Evolutionary conservation across 2,329 filamentous ascomycete species (phyloP).

Genomic region (Kalmusia sp.): DNA sequence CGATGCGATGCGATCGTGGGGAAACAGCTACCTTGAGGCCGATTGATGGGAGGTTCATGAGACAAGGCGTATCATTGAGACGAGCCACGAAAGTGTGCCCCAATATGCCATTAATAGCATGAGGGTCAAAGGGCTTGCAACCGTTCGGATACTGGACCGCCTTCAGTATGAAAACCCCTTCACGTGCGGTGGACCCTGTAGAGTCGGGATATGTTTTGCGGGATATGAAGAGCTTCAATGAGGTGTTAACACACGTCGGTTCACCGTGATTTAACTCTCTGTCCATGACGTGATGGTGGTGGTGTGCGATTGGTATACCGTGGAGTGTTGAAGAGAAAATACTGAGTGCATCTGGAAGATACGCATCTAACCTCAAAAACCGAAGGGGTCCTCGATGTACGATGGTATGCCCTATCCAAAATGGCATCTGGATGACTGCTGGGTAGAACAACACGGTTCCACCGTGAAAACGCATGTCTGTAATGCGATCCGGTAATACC

Average conservation of each 20-base stretch:
- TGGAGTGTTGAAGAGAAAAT: constrained; percentile 5
- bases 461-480: not conserved
- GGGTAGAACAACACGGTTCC: not conserved
- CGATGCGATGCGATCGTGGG: constrained; percentile 22
- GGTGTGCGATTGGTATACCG: constrained; percentile 12
- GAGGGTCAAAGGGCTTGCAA: constrained; percentile 16
- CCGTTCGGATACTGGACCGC: constrained; percentile 15
- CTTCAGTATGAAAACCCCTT: constrained; percentile 28
- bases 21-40: constrained; percentile 29
- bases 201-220: not conserved
- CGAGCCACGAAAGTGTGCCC: constrained; percentile 25
- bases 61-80: constrained; percentile 18
- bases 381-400: too few relatives aligned
- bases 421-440: not conserved
- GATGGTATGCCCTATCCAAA: not conserved
- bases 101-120: constrained; percentile 4
- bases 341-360: constrained; percentile 12
- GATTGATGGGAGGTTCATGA: constrained; percentile 22
- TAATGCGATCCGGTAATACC: not conserved
- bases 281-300: constrained; percentile 19
- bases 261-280: constrained; percentile 4
- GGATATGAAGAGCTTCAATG: constrained; percentile 10
- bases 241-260: constrained; percentile 21
- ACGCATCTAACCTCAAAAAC: constrained; percentile 9
- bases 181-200: not conserved